Evolutionary conservation across 805 yeast species (phyloP).

Genomic region (Myxozyma sirexii): DNA sequence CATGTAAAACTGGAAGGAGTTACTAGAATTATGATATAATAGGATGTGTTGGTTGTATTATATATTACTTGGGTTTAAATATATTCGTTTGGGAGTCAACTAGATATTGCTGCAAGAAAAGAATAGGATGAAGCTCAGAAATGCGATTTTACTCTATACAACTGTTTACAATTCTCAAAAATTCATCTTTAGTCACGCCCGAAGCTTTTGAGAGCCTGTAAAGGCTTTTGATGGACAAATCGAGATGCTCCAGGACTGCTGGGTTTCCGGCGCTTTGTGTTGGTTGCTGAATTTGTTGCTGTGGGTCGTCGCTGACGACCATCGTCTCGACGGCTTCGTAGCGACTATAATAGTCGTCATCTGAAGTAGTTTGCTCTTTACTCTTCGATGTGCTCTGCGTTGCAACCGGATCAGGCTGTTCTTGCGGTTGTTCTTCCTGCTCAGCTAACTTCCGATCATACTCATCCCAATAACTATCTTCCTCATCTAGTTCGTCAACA

Average conservation of each 20-base stretch:
- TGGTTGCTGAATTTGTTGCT: background rate
- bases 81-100: too few relatives aligned
- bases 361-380: constrained; percentile 4
- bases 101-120: too few relatives aligned
- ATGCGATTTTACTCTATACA: background rate
- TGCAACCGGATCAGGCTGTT: background rate
- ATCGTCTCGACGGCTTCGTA: constrained; percentile 35
- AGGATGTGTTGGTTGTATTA: too few relatives aligned
- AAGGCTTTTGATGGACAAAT: constrained; percentile 14
- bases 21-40: too few relatives aligned
- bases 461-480: constrained; percentile 31
- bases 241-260: constrained; percentile 10
- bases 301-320: constrained; percentile 16
- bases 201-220: constrained; percentile 9
- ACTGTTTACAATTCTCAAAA: constrained; percentile 7
- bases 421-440: constrained; percentile 26
- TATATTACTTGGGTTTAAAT: too few relatives aligned
- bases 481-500: constrained; percentile 22
- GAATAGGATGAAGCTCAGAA: too few relatives aligned
- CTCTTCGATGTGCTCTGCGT: constrained; percentile 1
- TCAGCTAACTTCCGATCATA: constrained; percentile 25
- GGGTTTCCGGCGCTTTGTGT: background rate
- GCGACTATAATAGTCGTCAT: constrained; percentile 28
- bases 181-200: constrained; percentile 11
- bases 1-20: too few relatives aligned